Evolutionary conservation across 2,329 filamentous ascomycete genomes (phyloP).

Genomic region (Fusarium caatingaense): DNA sequence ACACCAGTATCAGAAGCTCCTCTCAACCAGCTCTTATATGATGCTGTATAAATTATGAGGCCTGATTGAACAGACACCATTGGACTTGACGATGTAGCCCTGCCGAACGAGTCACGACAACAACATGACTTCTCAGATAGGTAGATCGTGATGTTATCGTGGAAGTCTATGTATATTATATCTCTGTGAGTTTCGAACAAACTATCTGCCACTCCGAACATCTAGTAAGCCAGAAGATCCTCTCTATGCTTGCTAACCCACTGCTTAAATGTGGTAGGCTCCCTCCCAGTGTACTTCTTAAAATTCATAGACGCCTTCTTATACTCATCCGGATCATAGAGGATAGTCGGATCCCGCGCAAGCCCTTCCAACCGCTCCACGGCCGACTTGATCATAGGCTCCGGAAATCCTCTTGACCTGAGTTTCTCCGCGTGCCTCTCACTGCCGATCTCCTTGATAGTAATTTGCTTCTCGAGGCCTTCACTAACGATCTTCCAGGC

Average conservation of each 20-base stretch:
- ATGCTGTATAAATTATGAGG: no score
- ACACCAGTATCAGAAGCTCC: no score
- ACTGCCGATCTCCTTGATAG: constrained; percentile 1
- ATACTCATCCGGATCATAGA: neutral
- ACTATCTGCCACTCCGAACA: fast-evolving
- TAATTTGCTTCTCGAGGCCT: neutral
- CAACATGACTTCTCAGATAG: no score
- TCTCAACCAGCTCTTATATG: no score
- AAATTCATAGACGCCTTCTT: constrained; percentile 9
- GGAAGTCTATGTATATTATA: no score
- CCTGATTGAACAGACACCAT: no score
- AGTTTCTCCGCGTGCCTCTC: constrained; percentile 3
- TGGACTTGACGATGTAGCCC: no score
- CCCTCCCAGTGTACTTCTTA: constrained; percentile 13
- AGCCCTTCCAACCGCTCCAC: neutral
- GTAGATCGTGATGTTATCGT: no score
- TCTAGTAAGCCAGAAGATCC: neutral
- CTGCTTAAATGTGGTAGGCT: constrained; percentile 2
- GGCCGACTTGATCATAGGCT: neutral
- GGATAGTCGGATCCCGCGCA: neutral
- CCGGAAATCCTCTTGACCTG: neutral
- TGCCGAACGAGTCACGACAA: no score
- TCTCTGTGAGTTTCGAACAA: no score
- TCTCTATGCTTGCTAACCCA: constrained; percentile 17
- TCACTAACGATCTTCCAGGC: constrained; percentile 10